phyloP scores from a whole-genome alignment of 768 basidiomycete genomes.

The Rhizopogon rudus region DNA sequence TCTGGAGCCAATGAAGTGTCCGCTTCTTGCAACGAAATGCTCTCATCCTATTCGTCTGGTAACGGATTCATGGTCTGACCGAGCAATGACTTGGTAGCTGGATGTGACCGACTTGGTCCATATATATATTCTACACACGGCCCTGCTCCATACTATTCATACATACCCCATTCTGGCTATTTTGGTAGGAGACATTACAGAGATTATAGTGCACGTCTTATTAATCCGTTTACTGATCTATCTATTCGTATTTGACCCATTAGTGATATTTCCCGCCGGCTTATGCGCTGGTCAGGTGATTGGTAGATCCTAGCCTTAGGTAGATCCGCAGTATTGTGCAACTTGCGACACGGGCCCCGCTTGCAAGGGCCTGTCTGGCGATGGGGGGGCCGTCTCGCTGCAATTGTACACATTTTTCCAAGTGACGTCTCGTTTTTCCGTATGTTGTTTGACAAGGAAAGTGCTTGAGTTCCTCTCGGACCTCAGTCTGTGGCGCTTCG shows the following conservation, averaged over 20 bases:
- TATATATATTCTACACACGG: not conserved
- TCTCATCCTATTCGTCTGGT: conserved; percentile 52
- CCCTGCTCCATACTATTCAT: not conserved
- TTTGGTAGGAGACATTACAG: not conserved
- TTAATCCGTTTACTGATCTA: not conserved
- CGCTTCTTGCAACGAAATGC: conserved; percentile 32
- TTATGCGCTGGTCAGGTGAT: not conserved
- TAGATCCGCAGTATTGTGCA: no score
- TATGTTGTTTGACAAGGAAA: not conserved
- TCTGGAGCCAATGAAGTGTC: conserved; percentile 31
- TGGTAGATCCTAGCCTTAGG: not conserved
- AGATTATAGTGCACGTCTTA: not conserved
- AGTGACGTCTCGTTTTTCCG: not conserved
- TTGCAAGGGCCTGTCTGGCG: no score
- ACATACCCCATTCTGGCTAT: not conserved
- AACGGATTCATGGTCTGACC: conserved; percentile 47
- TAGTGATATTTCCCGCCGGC: not conserved
- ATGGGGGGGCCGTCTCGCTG: not conserved
- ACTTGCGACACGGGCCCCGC: not conserved
- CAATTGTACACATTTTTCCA: not conserved
- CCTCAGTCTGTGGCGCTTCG: not conserved
- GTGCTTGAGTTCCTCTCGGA: no score
- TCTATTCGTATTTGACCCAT: not conserved
- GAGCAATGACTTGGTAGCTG: conserved; percentile 1
- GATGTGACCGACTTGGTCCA: not conserved